Evolutionary conservation across 768 basidiomycete species (phyloP), one percentile per base, ranked within the genome.

Genomic region (Saitozyma podzolica): DNA sequence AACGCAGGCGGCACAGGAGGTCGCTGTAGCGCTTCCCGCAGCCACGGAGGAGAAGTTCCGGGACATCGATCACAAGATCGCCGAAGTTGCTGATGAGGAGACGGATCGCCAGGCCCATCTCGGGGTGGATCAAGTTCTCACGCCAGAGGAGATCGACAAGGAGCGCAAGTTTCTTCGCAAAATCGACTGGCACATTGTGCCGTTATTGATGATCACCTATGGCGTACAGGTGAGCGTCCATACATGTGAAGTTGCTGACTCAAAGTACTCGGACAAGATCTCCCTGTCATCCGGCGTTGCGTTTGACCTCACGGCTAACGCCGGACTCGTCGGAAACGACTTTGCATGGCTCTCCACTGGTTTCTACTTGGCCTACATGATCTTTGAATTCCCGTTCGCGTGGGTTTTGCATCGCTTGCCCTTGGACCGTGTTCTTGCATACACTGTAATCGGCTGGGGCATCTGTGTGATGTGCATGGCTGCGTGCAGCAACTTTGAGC

Each of bases 101-200:
- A 29, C 29, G 29, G 29, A 29, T 29, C 29, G 29, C 2, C 29
- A 29, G 29, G 29, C 29, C 29, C 29, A 29, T 29, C 29, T 29
- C 29, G 29, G 29, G 29, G 5, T 29, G 2, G 29, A 29, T 29
- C 29, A 29, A 29, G 29, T 29, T 2, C 29, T 29, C 29, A 29
- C 29, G 29, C 29, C 29, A 29, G 29, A 29, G 29, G 29, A 29
- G 29, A 29, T 29, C 29, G 29, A 29, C 29, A 29, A 29, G 9
- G 62, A 63, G 19, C 56, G 57, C 9, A 10, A 37, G 9, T 59
- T 63, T 19, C 20, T 61, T n/a, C 61, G 61, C 47, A 59, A 59
- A 40, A 60, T 67, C 58, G 65, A 67, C 55, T 67, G 61, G 65
- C 61, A 63, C 49, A 54, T 67, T 40, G 63, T 67, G 65, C 65